Percentiles rank a stretch among this genome's conserved stretches.
Evolutionary conservation across 495 filamentous ascomycete genomes (phyloP).

Genomic region (Choiromyces venosus): DNA sequence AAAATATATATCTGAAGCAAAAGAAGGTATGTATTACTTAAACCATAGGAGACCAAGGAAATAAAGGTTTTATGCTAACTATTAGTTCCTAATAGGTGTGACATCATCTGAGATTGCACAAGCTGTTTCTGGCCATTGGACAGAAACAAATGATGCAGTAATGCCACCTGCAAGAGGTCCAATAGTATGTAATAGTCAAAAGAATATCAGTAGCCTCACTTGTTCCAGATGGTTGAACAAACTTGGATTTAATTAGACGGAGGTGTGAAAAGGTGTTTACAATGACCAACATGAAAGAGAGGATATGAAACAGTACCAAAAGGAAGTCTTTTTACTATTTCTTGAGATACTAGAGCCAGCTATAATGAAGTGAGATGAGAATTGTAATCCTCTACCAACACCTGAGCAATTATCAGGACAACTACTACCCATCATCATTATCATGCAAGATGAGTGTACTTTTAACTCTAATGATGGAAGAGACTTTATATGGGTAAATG

Average conservation of each 20-base stretch:
- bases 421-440: background rate
- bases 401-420: background rate
- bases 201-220: background rate
- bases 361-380: background rate
- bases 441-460: slow-evolving; percentile 4
- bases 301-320: too few relatives aligned
- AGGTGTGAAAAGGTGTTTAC: slow-evolving; percentile 12
- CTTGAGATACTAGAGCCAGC: background rate
- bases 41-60: too few relatives aligned
- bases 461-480: slow-evolving; percentile 5
- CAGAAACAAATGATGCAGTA: too few relatives aligned
- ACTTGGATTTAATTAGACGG: slow-evolving; percentile 7
- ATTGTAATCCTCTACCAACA: background rate
- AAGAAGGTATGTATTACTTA: too few relatives aligned
- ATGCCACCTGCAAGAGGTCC: too few relatives aligned
- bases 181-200: background rate
- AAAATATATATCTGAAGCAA: background rate
- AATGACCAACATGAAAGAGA: slow-evolving; percentile 10
- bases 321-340: background rate
- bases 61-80: too few relatives aligned
- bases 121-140: too few relatives aligned
- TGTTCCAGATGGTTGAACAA: slow-evolving; percentile 1
- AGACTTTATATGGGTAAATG: background rate
- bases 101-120: background rate
- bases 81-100: too few relatives aligned